phyloP scores from a whole-genome alignment of 1,284 basidiomycete species.

The Naganishia cerealis region DNA sequence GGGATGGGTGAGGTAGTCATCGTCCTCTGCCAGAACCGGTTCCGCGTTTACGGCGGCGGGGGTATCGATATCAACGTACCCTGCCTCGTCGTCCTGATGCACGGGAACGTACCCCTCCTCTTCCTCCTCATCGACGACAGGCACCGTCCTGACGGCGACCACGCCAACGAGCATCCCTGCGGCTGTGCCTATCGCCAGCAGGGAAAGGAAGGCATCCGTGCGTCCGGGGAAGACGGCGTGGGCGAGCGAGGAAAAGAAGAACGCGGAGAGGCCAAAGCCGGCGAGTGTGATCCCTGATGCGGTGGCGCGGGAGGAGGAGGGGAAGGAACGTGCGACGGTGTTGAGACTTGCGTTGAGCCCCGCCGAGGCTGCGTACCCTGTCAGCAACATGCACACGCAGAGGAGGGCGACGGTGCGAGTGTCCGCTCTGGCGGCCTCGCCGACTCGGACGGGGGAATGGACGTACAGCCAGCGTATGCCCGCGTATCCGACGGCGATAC shows the following conservation, averaged over 20 bases:
- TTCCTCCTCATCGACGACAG: constrained; percentile 43
- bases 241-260: constrained; percentile 70
- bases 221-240: constrained; percentile 68
- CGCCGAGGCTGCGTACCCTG: constrained; percentile 49
- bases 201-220: constrained; percentile 66
- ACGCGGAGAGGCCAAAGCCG: constrained; percentile 80
- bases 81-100: constrained; percentile 32
- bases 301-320: constrained; percentile 58
- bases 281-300: constrained; percentile 72
- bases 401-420: constrained; percentile 35
- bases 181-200: constrained; percentile 70
- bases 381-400: constrained; percentile 47
- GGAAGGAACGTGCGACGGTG: constrained; percentile 52
- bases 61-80: constrained; percentile 31
- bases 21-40: constrained; percentile 26
- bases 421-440: constrained; percentile 31
- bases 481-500: constrained; percentile 62
- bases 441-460: constrained; percentile 38
- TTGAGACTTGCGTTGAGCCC: constrained; percentile 52
- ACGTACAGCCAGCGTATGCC: constrained; percentile 67
- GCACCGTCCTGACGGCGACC: constrained; percentile 64
- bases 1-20: constrained; percentile 8
- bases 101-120: constrained; percentile 39
- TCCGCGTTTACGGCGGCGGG: background rate
- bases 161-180: constrained; percentile 68